Base-by-base conservation (phyloP, 805 yeast species). In the Kluyveromyces siamensis region DNA sequence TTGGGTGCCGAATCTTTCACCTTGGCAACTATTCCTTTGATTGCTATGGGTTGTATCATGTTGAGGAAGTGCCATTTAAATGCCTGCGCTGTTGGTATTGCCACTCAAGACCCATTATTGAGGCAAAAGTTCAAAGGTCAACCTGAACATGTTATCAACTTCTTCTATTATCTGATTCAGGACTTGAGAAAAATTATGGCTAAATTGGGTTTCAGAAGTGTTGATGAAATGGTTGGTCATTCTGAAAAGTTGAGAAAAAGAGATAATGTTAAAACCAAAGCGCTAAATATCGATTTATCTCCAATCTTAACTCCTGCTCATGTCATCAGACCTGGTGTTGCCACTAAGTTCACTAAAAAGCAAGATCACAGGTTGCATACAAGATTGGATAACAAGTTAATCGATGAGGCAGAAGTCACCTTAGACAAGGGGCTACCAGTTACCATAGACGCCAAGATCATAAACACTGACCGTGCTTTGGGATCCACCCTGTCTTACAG, bases 1-100 rank as follows among this genome's bases (percentile, higher is more conserved):
- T 75, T 91, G 33, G 99, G 99, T 69, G 99, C 99, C 48, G 99
- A 91, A 70, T 96, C 93, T 66, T 93, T 95, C 85, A 96, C 98
- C 30, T 84, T 93, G 64, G 99, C 99, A 27, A 91, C 99, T 27
- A 83, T 96, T 55, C 98, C 99, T 40, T 78, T 91, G 66, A 90
- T 91, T 60, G 93, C 97, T 35, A 80, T 91, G 90, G 98, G 98
- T 53, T 91, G 99, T 75, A 85, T 91, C 66, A 83, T 89, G 87
- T 84, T 90, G 86, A 80, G 96, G 71, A 87, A 85, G 74, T 87
- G 97, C 66, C 98, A 91, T 68, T 73, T 87, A 51, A 87, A 87
- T 72, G 80, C 96, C 38, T 91, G 99, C 71, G 96, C 99, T 27
- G 99, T 91, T 45, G 99, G 99, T 72, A 87, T 91, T 72, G 99